Evolutionary conservation across 192 early-diverging fungal species (phyloP), one percentile per base, ranked within the genome.

Genomic region (Bifiguratus adelaidae): DNA sequence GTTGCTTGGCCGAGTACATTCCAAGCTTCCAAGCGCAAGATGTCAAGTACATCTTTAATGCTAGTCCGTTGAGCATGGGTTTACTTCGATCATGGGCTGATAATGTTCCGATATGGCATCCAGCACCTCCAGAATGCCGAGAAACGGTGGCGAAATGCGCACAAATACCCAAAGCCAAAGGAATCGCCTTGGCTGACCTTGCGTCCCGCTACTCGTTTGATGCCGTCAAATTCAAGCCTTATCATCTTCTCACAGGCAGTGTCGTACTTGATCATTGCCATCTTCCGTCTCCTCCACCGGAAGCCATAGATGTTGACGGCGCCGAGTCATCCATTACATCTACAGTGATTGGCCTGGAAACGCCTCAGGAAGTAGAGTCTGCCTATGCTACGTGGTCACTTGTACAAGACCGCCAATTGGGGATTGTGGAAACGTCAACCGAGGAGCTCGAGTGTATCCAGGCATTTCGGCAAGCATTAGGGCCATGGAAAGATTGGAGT

Each of bases 61-160:
- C 82, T 8, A 80, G 77, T 13, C 85, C 85, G 0, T 48, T 87
- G 27, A 76, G 73, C 11, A 87, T 87, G 85, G 85, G 77, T 0
- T 53, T 87, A 12, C 60, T 87, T 7, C 60, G 74, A 13, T n/a
- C n/a, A n/a, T n/a, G n/a, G n/a, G 55, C 61, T 6, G 48, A 58
- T 8, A 58, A 51, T 2, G 50, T 50, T 5, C 68, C 74, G 2
- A 65, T 70, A 4, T 87, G 85, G 85, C 85, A 87, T 48, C 85
- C 85, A 7, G 80, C 80, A 11, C 76, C 73, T 19, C 4, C 20
- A 3, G 54, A 63, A 4, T 61, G 84, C 19, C 66, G 58, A 13
- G 12, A 48, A 18, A 75, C 76, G 7, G 77, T 69, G 45, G 42
- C 60, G 15, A 44, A 74, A 32, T 77, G 74, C 30, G 55, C 55